phyloP scores from a whole-genome alignment of 352 stramenopile genomes.

The Phytopythium sindhum region DNA sequence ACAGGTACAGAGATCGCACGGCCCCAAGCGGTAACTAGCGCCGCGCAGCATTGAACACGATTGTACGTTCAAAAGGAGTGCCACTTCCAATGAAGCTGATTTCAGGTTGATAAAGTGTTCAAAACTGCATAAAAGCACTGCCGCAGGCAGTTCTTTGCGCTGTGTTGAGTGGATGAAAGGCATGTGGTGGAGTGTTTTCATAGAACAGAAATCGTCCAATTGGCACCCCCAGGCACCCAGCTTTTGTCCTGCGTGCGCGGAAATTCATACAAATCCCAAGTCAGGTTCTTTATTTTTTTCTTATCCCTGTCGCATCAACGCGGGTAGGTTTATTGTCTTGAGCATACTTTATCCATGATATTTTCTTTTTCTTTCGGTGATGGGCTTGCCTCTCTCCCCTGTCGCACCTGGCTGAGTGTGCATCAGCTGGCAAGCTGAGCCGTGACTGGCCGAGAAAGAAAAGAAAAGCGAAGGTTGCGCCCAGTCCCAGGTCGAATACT shows the following conservation, averaged over 20 bases:
- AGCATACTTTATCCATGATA: conserved; percentile 9
- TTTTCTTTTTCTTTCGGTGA: conserved; percentile 10
- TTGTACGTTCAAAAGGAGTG: too few relatives aligned
- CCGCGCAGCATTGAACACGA: too few relatives aligned
- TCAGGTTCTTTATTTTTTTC: conserved; percentile 10
- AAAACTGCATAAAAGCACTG: too few relatives aligned
- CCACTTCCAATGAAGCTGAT: too few relatives aligned
- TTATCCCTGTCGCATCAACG: neutral
- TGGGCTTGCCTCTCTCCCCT: neutral
- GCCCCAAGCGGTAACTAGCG: too few relatives aligned
- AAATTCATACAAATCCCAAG: conserved; percentile 5
- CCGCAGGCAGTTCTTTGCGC: too few relatives aligned
- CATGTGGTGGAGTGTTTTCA: neutral
- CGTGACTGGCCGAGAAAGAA: neutral
- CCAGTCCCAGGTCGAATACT: conserved; percentile 3
- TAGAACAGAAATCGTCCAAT: neutral
- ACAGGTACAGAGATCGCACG: too few relatives aligned
- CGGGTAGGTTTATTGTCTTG: neutral
- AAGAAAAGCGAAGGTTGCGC: neutral
- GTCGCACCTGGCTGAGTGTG: neutral
- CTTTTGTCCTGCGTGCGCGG: neutral
- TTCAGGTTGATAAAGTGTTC: too few relatives aligned
- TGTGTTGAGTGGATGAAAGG: neutral
- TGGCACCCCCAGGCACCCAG: neutral
- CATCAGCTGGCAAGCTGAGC: neutral